A percentile compares a stretch with the other conserved stretches of the same genome.
These are phyloP conservation scores for Lathyrus sativus DNA, from an alignment of 306 rosid genomes.

Conservation along the genomic window DNA sequence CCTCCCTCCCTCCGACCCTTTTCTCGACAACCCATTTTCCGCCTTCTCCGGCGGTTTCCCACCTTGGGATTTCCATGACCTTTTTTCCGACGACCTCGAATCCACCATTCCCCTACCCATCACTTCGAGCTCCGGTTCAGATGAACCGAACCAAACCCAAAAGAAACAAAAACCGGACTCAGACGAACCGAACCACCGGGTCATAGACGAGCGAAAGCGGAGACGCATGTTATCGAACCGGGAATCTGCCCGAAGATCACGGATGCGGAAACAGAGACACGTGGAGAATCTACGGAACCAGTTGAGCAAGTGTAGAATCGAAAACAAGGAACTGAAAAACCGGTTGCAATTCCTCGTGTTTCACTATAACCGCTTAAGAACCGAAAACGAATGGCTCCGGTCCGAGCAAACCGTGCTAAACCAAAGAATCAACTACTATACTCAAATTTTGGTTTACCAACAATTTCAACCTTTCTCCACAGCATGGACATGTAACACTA, in stretches of 20 bases:
- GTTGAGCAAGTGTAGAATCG: conserved; percentile 68
- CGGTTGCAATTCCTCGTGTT: conserved; percentile 51
- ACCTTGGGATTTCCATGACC: conserved; percentile 56
- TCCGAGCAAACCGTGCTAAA: conserved; percentile 57
- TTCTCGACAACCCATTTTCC: conserved; percentile 53
- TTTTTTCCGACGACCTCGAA: conserved; percentile 25
- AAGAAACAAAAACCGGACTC: conserved; percentile 29
- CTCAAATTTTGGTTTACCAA: conserved; percentile 60
- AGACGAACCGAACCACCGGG: conserved; percentile 35
- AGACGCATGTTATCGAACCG: conserved; percentile 94
- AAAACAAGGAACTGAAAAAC: conserved; percentile 73
- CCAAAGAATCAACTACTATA: conserved; percentile 51
- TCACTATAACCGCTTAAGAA: conserved; percentile 52
- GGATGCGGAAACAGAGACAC: conserved; percentile 88
- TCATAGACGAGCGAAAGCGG: conserved; percentile 66
- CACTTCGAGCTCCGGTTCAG: conserved; percentile 50
- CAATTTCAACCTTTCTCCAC: conserved; percentile 53
- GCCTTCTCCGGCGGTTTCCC: conserved; percentile 47
- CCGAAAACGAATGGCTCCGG: conserved; percentile 67
- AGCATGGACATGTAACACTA: conserved; percentile 63
- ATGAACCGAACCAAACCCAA: conserved; percentile 35
- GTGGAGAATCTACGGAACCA: conserved; percentile 77
- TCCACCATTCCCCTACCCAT: conserved; percentile 35
- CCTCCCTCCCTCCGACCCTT: conserved; percentile 47
- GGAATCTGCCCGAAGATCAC: conserved; percentile 89